These are phyloP conservation scores for Cyathus striatus DNA, from an alignment of 768 basidiomycete genomes.

Conservation along the genomic window DNA sequence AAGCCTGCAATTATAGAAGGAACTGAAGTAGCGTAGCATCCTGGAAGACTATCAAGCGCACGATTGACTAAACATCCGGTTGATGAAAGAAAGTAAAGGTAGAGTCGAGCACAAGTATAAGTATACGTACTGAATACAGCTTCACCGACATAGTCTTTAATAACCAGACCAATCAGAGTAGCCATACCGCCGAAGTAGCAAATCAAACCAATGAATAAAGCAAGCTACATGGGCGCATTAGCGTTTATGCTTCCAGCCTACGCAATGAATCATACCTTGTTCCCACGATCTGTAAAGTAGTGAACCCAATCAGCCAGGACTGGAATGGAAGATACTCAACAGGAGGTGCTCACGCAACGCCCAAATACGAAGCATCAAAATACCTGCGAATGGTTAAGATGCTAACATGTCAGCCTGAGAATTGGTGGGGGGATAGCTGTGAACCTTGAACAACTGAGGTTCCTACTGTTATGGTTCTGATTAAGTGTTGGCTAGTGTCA, in stretches of 20 bases:
- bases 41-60: conserved; percentile 13
- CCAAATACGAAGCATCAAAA: conserved; percentile 19
- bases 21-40: conserved; percentile 21
- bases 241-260: not conserved
- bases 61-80: conserved; percentile 13
- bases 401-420: conserved; percentile 9
- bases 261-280: conserved; percentile 6
- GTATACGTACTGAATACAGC: conserved; percentile 14
- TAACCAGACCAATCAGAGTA: conserved; percentile 15
- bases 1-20: conserved; percentile 21
- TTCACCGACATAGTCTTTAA: conserved; percentile 21
- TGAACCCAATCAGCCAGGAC: not conserved
- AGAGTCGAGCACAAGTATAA: not conserved
- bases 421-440: conserved; percentile 13
- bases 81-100: not conserved
- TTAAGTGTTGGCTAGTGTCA: not conserved
- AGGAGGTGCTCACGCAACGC: conserved; percentile 14
- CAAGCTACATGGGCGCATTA: not conserved
- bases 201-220: not conserved
- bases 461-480: not conserved
- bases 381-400: conserved; percentile 9
- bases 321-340: not conserved
- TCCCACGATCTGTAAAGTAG: conserved; percentile 9
- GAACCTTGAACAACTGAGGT: conserved; percentile 10
- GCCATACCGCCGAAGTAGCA: conserved; percentile 11